Percentiles rank a stretch among this genome's conserved stretches.
These are phyloP conservation scores for Pholiota conissans DNA, from an alignment of 768 basidiomycete genomes.

Conservation along the genomic window DNA sequence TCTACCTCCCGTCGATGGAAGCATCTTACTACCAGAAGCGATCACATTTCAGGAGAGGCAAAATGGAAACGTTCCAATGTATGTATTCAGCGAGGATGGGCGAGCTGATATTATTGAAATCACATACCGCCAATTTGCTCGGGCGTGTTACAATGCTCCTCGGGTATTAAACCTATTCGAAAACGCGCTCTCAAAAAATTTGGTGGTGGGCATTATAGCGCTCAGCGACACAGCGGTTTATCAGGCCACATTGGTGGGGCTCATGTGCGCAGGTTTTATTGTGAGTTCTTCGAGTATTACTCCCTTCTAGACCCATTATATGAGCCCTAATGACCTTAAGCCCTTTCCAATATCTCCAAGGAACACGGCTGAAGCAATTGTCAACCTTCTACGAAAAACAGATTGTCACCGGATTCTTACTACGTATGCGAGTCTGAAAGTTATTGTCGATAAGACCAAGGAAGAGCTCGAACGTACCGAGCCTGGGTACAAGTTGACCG, in stretches of 20 bases:
- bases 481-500: conserved; percentile 17
- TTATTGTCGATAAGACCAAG: conserved; percentile 28
- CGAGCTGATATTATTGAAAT: conserved; percentile 24
- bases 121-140: conserved; percentile 41
- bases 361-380: conserved; percentile 9
- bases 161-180: conserved; percentile 29
- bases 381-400: conserved; percentile 6
- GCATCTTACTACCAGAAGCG: conserved; percentile 28
- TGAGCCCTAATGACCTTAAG: no score
- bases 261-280: conserved; percentile 10
- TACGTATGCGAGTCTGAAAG: conserved; percentile 24
- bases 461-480: conserved; percentile 16
- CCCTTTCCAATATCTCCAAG: conserved; percentile 12
- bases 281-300: neutral
- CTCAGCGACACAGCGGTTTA: conserved; percentile 7
- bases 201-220: conserved; percentile 7
- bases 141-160: conserved; percentile 42
- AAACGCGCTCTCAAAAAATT: conserved; percentile 12
- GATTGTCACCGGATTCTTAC: conserved; percentile 19
- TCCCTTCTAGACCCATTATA: no score
- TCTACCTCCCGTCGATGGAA: conserved; percentile 28
- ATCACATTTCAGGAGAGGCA: conserved; percentile 31
- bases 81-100: conserved; percentile 25
- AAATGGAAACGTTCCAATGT: conserved; percentile 31
- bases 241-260: neutral